phyloP scores from a whole-genome alignment of 106 monocot species.

The Platanthera zijinensis region DNA sequence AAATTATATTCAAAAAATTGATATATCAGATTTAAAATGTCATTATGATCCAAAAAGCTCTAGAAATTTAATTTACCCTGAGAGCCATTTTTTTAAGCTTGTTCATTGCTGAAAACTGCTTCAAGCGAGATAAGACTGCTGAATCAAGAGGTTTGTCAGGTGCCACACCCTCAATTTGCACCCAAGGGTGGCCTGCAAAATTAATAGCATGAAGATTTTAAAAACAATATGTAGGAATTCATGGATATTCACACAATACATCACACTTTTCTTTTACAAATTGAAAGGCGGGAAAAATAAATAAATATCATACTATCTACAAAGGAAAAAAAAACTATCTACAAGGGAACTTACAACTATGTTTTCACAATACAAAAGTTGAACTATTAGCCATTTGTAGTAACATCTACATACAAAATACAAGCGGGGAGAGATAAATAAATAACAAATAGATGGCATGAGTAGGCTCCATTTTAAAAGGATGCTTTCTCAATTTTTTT shows the following conservation, averaged over 20 bases:
- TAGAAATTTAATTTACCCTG: conserved; percentile 18
- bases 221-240: neutral
- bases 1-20: neutral
- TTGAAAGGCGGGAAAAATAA: neutral
- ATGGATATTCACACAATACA: neutral
- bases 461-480: no score
- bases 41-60: neutral
- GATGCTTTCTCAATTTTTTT: neutral
- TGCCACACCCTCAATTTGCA: conserved; percentile 16
- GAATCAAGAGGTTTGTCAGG: conserved; percentile 24
- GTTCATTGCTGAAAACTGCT: conserved; percentile 24
- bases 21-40: neutral
- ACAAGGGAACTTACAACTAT: neutral
- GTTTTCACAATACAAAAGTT: neutral
- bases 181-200: conserved; percentile 22
- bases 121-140: conserved; percentile 22
- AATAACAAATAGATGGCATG: no score
- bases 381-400: neutral
- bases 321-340: neutral
- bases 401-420: neutral
- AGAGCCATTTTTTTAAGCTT: conserved; percentile 29
- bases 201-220: neutral
- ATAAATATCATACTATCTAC: neutral
- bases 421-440: no score
- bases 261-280: neutral